A percentile compares a stretch with the other conserved stretches of the same genome.
These are phyloP conservation scores for Claviceps lovelessii DNA, from an alignment of 2,329 filamentous ascomycete species.

Conservation along the genomic window DNA sequence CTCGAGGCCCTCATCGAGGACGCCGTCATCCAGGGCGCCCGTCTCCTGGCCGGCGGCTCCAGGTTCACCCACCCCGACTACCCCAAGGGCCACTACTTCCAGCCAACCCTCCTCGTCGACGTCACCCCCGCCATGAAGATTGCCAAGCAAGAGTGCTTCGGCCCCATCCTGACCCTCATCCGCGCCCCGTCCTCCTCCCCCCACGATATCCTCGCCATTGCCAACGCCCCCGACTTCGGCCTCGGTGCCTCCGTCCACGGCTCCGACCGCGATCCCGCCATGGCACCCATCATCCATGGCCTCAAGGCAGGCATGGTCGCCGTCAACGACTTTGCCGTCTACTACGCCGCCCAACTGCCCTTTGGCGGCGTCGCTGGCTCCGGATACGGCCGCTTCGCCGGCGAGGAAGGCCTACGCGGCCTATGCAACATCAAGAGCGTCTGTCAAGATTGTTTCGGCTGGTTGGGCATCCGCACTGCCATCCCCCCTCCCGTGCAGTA, in stretches of 20 bases:
- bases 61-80: conserved; percentile 57
- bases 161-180: conserved; percentile 78
- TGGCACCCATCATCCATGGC: conserved; percentile 50
- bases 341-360: conserved; percentile 84
- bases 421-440: conserved; percentile 81
- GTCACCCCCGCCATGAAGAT: conserved; percentile 77
- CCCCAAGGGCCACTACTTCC: conserved; percentile 77
- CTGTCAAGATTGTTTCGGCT: conserved; percentile 57
- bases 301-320: conserved; percentile 81
- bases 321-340: conserved; percentile 89
- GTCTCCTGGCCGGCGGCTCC: conserved; percentile 66
- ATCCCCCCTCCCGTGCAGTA: conserved; percentile 75
- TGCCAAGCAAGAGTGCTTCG: conserved; percentile 84
- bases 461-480: conserved; percentile 51
- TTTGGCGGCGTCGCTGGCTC: conserved; percentile 86
- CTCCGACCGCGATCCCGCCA: conserved; percentile 40
- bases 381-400: conserved; percentile 86
- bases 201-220: conserved; percentile 54
- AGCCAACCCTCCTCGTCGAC: conserved; percentile 78
- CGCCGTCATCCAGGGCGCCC: conserved; percentile 65
- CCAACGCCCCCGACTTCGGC: conserved; percentile 73
- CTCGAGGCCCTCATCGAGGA: conserved; percentile 65
- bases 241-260: conserved; percentile 86
- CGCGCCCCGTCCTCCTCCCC: conserved; percentile 47
- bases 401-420: conserved; percentile 70